Evolutionary conservation across 768 basidiomycete genomes (phyloP), one percentile per base, ranked within the genome.

Genomic region (Suillus plorans): DNA sequence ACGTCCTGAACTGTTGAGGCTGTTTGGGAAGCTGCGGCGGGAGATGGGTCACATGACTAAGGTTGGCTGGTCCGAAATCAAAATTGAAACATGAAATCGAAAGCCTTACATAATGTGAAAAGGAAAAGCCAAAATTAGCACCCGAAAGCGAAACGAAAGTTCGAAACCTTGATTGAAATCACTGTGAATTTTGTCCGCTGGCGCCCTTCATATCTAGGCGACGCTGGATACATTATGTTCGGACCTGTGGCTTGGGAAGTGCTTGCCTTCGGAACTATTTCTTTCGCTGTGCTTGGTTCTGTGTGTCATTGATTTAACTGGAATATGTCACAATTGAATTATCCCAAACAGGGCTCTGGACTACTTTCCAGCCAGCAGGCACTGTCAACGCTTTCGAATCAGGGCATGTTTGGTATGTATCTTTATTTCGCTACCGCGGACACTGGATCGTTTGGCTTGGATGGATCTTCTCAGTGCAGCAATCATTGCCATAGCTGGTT

Each of bases 311-410:
- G 44, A 63, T 37, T 53, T 14, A 6, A 10, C 3, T 69, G 56
- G 18, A 55, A 16, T 31, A 12, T 22, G n/a, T 28, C 7, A 44
- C n/a, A 20, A 47, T 57, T 64, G 18, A 67, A 53, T 39, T 12
- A 16, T 42, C 5, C 14, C 36, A 34, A 49, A 20, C 66, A 84
- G 83, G 84, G 83, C 1, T 80, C 82, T 1, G 80, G 81, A 65
- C 52, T 86, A 12, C 71, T 85, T 2, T 83, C 83, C 8, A 84
- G 85, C 5, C 84, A 86, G 68, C 82, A 82, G n/a, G n/a, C n/a
- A n/a, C n/a, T n/a, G n/a, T n/a, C n/a, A n/a, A n/a, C n/a, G n/a
- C n/a, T n/a, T n/a, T 85, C 83, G 4, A 73, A 85, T 69, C 74
- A 83, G 28, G 80, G 82, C 4, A 70, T 86, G 7, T 86, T 85